Evolutionary conservation across 306 rosid species (phyloP), one percentile per base, ranked within the genome.

Genomic region (Rosa chinensis): DNA sequence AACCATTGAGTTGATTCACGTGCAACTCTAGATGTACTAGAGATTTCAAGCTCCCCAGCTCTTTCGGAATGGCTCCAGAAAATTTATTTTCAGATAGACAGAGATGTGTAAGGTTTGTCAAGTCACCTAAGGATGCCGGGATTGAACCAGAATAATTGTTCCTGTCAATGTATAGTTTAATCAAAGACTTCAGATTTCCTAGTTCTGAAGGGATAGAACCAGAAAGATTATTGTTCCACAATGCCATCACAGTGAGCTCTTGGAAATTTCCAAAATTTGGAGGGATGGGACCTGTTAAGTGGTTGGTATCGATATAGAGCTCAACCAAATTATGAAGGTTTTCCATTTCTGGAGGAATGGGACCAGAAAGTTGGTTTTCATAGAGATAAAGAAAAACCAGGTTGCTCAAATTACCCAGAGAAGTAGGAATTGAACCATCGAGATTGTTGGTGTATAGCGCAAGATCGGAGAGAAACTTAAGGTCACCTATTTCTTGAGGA

Each of bases 361-460:
- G 10, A 12, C 68, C 20, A 28, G 42, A 62, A 28, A 62, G 40
- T 62, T 62, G 40, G 20, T 62, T 62, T 62, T 62, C 68, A 62
- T 12, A 1, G 39, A 28, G 42, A 62, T 62, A 25, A 42, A 62
- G 7, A 28, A 1, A 5, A 11, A 1, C 12, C 20, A 62, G 17
- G 18, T 12, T 25, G 67, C 67, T 25, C 67, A 62, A 62, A 28
- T 28, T 62, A 23, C 67, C 67, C 0, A 25, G 18, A 62, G 20
- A 62, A 40, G 35, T 66, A 25, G 25, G 25, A 25, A 25, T 25
- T 25, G 25, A 25, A 0, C 25, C 25, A 25, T 25, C 18, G 10
- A 83, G 64, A 20, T 8, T 39, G 64, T 85, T 85, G 52, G 79
- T 75, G 32, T 71, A 75, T n/a, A n/a, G n/a, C n/a, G n/a, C n/a